These are phyloP conservation scores for Scheffersomyces ergatensis DNA, from an alignment of 805 yeast species.

Conservation along the genomic window DNA sequence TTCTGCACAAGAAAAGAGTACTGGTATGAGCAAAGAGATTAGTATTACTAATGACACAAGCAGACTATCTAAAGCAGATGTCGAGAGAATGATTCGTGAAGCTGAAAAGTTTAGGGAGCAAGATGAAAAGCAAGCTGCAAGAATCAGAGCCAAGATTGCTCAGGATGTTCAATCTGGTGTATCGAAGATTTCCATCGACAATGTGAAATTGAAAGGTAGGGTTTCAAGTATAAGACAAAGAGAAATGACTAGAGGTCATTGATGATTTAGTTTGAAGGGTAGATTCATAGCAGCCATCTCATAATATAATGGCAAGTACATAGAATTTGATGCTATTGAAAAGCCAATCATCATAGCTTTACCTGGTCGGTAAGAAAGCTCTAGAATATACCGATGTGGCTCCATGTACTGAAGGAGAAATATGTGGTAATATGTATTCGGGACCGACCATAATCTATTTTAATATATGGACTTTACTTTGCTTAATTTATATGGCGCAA, in stretches of 20 bases:
- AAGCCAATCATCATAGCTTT: constrained; percentile 36
- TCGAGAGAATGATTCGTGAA: constrained; percentile 96
- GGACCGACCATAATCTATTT: too few relatives aligned
- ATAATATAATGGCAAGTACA: constrained; percentile 38
- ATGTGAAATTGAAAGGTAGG: constrained; percentile 45
- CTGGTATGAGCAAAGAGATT: constrained; percentile 91
- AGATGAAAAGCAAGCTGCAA: constrained; percentile 78
- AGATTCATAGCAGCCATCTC: constrained; percentile 37
- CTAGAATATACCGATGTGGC: too few relatives aligned
- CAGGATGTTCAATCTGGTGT: constrained; percentile 87
- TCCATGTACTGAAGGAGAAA: too few relatives aligned
- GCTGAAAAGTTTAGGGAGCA: constrained; percentile 94
- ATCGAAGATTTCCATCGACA: constrained; percentile 66
- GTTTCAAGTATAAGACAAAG: constrained; percentile 37
- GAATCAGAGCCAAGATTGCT: constrained; percentile 85
- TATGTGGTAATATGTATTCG: too few relatives aligned
- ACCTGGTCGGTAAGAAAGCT: too few relatives aligned
- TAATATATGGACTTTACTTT: too few relatives aligned
- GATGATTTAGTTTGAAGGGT: constrained; percentile 41
- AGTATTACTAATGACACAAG: constrained; percentile 94
- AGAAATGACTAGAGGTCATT: constrained; percentile 52
- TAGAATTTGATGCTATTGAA: constrained; percentile 39
- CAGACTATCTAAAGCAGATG: constrained; percentile 88
- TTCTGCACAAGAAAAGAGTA: constrained; percentile 87
- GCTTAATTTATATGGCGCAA: too few relatives aligned